Evolutionary conservation across 2,329 filamentous ascomycete genomes (phyloP), one percentile per base, ranked within the genome.

Genomic region (Gaeumannomyces sp.): DNA sequence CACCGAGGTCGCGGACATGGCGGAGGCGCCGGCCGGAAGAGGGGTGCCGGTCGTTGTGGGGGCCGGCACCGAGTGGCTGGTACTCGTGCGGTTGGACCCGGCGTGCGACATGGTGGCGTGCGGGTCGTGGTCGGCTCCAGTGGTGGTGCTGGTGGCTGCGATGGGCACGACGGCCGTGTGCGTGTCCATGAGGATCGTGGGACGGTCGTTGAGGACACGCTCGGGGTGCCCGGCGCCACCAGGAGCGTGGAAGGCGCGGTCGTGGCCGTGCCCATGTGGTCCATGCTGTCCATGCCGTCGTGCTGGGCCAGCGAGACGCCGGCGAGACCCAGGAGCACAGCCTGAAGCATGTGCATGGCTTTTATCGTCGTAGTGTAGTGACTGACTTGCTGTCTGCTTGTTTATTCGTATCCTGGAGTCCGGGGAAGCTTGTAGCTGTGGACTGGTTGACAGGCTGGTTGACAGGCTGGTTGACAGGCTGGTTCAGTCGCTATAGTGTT

Each of bases 1-100:
- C 56, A 64, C 62, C 10, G 62, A 59, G 10, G 58, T 14, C 27
- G 58, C 53, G 13, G 61, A 45, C 27, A 38, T 38, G 1, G 62
- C 31, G 62, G 27, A 4, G 62, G 28, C 62, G 62, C 62, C 56
- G 38, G 62, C 57, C 33, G 62, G 53, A 13, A 64, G 53, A 38
- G 62, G 62, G 16, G 50, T 22, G n/a, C n/a, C 50, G 31, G 62
- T 45, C 31, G 33, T 25, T 8, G 62, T n/a, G 31, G 56, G 33
- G 28, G 22, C 25, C 29, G 27, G 59, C 14, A 28, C n/a, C 28
- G 14, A 19, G 28, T 57, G 50, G 53, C 14, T 27, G 25, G 53
- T 64, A 5, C 33, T 53, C 31, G 33, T 64, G 22, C 56, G 31
- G 62, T 64, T 57, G 45, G 56, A 22, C 62, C 19, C 59, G 45